Evolutionary conservation across 2,329 filamentous ascomycete species (phyloP).

Genomic region (Thelonectria rubi): DNA sequence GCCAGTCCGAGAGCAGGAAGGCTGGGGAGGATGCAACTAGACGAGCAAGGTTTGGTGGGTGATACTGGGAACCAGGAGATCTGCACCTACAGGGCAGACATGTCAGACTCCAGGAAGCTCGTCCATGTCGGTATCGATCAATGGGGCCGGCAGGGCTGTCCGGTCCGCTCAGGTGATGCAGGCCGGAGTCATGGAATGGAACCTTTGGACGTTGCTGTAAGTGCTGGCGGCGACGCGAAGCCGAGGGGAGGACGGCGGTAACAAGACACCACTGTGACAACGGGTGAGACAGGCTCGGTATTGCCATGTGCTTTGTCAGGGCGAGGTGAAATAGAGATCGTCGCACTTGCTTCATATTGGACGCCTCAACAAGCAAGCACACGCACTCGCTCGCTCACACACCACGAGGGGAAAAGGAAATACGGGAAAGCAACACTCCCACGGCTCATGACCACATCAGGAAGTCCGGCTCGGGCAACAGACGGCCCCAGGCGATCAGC

Average conservation of each 20-base stretch:
- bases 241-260: too few species aligned
- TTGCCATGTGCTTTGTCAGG: constrained; percentile 18
- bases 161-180: constrained; percentile 26
- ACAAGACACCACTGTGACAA: background rate
- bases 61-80: constrained; percentile 30
- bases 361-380: constrained; percentile 10
- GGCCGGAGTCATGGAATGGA: constrained; percentile 14
- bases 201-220: background rate
- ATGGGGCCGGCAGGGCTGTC: constrained; percentile 29
- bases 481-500: constrained; percentile 10
- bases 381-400: background rate
- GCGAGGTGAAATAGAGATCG: constrained; percentile 1
- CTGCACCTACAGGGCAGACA: constrained; percentile 37
- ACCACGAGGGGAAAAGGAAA: constrained; percentile 7
- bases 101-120: constrained; percentile 30
- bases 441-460: constrained; percentile 1
- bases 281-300: constrained; percentile 10
- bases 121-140: constrained; percentile 23
- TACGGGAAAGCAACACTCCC: constrained; percentile 17
- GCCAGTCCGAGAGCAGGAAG: constrained; percentile 24
- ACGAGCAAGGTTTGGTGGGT: constrained; percentile 33
- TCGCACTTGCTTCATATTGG: constrained; percentile 1
- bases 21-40: constrained; percentile 24
- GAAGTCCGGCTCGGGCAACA: background rate
- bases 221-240: too few species aligned